These are phyloP conservation scores for Ustilago nuda DNA, from an alignment of 1,284 basidiomycete species.

Conservation along the genomic window DNA sequence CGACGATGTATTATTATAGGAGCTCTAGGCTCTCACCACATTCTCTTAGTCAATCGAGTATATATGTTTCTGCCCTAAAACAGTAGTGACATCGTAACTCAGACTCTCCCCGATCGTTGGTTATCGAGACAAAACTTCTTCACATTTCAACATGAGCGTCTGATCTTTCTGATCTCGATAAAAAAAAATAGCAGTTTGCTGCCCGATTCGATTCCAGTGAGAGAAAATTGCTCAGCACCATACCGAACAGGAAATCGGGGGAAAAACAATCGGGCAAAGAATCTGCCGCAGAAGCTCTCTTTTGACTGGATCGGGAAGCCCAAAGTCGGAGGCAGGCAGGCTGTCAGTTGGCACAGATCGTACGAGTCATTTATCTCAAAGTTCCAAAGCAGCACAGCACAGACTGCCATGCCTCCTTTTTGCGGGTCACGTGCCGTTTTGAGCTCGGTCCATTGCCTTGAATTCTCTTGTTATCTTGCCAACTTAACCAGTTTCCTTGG, in stretches of 20 bases:
- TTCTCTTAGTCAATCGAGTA: no score
- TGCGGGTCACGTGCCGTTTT: not conserved
- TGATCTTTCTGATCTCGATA: slow-evolving; percentile 6
- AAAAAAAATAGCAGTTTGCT: not conserved
- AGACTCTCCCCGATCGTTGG: no score
- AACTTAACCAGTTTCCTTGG: not conserved
- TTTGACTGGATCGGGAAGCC: slow-evolving; percentile 1
- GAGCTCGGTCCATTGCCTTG: slow-evolving; percentile 7
- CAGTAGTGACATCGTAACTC: no score
- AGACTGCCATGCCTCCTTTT: not conserved
- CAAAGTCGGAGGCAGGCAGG: not conserved
- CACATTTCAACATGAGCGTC: not conserved
- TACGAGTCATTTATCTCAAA: slow-evolving; percentile 6
- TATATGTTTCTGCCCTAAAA: no score
- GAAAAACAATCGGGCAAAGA: not conserved
- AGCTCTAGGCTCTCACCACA: no score
- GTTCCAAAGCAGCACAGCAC: not conserved
- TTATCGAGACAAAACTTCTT: no score
- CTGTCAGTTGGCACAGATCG: not conserved
- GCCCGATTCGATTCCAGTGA: slow-evolving; percentile 1
- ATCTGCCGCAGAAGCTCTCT: not conserved
- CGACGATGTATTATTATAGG: no score
- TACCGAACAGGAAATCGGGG: not conserved
- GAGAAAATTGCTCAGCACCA: not conserved
- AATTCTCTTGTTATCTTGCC: not conserved